Percentiles rank a stretch among this genome's conserved stretches.
phyloP scores from a whole-genome alignment of 768 basidiomycete species.

The Lactarius pseudohatsudake region DNA sequence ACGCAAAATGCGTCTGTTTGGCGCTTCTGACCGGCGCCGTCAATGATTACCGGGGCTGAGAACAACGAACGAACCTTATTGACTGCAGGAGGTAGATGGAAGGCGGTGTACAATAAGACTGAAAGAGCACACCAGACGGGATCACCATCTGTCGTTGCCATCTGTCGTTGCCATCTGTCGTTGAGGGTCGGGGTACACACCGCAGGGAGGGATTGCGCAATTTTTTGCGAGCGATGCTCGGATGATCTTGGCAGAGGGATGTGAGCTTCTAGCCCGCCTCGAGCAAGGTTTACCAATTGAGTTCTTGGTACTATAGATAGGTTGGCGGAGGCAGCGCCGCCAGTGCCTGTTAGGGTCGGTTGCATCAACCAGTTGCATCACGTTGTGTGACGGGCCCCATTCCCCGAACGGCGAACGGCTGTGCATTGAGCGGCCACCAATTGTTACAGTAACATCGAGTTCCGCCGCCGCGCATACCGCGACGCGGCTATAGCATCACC shows the following conservation, averaged over 20 bases:
- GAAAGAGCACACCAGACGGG: neutral
- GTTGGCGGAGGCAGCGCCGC: neutral
- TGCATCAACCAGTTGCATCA: conserved; percentile 1
- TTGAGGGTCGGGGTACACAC: neutral
- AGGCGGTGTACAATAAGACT: neutral
- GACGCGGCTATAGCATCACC: neutral
- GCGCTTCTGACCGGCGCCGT: conserved; percentile 3
- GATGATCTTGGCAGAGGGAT: neutral
- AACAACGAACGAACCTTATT: conserved; percentile 9
- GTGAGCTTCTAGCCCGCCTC: conserved; percentile 14
- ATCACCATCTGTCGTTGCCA: neutral
- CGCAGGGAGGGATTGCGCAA: neutral
- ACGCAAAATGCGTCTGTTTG: conserved; percentile 1
- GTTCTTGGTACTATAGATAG: conserved; percentile 3
- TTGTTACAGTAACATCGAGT: neutral
- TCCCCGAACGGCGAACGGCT: neutral
- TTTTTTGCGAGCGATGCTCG: conserved; percentile 5
- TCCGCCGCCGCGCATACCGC: neutral
- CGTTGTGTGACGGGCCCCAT: neutral
- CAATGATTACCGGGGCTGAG: conserved; percentile 4
- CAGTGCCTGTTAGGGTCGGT: conserved; percentile 5
- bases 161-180: neutral
- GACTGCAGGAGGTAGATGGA: neutral
- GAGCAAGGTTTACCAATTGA: conserved; percentile 9
- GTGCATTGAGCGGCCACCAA: neutral